A percentile compares a stretch with the other conserved stretches of the same genome.
These are phyloP conservation scores for Rhynchospora breviuscula DNA, from an alignment of 176 grass and related monocot genomes.

Conservation along the genomic window DNA sequence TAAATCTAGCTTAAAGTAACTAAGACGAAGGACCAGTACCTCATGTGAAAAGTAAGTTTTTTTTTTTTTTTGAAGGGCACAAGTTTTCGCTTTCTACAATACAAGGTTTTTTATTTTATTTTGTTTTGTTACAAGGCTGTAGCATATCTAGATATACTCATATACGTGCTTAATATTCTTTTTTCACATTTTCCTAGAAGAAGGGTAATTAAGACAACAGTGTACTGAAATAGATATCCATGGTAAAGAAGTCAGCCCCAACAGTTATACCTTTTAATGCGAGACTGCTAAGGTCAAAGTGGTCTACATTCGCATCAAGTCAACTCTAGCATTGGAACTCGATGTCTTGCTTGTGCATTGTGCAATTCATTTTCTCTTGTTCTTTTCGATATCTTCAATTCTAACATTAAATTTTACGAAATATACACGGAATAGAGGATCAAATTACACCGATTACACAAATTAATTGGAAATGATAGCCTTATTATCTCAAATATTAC, in stretches of 20 bases:
- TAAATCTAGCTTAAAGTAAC: no score
- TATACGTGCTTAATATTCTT: background rate
- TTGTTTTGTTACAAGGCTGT: background rate
- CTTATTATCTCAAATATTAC: no score
- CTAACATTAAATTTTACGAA: no score
- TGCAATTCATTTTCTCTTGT: background rate
- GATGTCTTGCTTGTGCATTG: background rate
- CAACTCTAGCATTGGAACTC: conserved; percentile 17
- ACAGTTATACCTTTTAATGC: conserved; percentile 9
- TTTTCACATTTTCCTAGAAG: conserved; percentile 2
- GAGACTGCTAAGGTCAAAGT: background rate
- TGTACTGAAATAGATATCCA: background rate
- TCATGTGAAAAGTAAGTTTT: no score
- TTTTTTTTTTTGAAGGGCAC: background rate
- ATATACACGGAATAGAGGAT: no score
- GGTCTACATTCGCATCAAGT: background rate
- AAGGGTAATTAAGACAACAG: background rate
- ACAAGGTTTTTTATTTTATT: background rate
- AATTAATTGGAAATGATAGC: no score
- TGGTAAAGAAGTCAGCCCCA: background rate
- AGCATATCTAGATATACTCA: background rate
- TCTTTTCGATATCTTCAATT: no score
- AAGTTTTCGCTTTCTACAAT: background rate
- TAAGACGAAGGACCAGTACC: no score
- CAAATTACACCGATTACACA: no score